Percentiles rank a stretch among this genome's conserved stretches.
Evolutionary conservation across 208 protist genomes (phyloP).

Genomic region (Leishmania amazonensis): DNA sequence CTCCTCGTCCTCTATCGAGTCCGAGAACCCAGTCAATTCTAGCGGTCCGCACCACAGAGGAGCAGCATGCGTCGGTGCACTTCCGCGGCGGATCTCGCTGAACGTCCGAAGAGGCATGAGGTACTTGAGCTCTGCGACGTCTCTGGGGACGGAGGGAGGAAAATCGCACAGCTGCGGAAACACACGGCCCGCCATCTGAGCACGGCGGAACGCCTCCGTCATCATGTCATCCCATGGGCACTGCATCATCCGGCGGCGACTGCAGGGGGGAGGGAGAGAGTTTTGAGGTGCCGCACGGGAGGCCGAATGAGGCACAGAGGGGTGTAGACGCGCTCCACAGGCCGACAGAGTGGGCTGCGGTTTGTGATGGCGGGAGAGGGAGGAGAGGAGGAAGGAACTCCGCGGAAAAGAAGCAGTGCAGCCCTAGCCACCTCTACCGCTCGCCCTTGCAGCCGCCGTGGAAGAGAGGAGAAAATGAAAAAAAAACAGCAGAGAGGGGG

Average conservation of each 20-base stretch:
- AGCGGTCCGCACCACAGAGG: slow-evolving; percentile 12
- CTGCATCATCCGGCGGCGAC: not conserved
- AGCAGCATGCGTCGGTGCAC: not conserved
- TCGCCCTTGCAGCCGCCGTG: not conserved
- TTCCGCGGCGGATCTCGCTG: not conserved
- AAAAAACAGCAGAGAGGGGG: not conserved
- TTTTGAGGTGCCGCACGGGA: not conserved
- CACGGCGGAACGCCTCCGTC: slow-evolving; percentile 68
- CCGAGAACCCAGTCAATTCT: slow-evolving; percentile 17
- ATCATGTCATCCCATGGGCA: slow-evolving; percentile 17
- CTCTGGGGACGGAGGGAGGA: slow-evolving; percentile 39
- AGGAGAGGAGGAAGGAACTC: not conserved
- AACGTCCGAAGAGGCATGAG: slow-evolving; percentile 37
- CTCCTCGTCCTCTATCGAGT: not conserved
- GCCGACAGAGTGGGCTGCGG: not conserved
- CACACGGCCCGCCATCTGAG: slow-evolving; percentile 62
- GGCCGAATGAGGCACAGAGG: not conserved
- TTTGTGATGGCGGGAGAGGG: not conserved
- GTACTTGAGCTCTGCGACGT: slow-evolving; percentile 50
- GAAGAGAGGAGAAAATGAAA: not conserved
- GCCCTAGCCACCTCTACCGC: not conserved
- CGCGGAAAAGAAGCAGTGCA: not conserved
- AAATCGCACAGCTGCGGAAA: slow-evolving; percentile 58
- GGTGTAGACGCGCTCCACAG: not conserved
- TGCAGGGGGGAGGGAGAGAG: not conserved